These are phyloP conservation scores for Hypoxylon sp. DNA, from an alignment of 2,329 filamentous ascomycete genomes.

Conservation along the genomic window DNA sequence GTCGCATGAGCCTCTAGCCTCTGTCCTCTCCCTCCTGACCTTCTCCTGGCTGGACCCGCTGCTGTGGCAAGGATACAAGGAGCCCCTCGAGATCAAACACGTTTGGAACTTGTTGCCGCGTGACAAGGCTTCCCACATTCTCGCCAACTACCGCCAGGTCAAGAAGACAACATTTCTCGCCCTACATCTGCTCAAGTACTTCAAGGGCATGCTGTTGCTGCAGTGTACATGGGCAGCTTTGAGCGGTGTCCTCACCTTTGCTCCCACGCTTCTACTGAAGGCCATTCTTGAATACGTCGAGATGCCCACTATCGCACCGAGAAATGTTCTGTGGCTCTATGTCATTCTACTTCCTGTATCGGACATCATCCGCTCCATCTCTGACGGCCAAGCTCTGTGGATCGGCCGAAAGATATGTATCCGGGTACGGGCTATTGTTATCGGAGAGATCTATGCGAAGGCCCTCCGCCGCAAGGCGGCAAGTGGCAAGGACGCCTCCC, in stretches of 20 bases:
- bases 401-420: conserved; percentile 95
- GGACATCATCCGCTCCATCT: conserved; percentile 80
- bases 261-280: conserved; percentile 88
- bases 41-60: conserved; percentile 93
- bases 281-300: conserved; percentile 96
- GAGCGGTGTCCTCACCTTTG: conserved; percentile 85
- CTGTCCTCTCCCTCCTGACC: conserved; percentile 84
- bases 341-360: conserved; percentile 89
- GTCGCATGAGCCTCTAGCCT: conserved; percentile 85
- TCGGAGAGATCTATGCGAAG: conserved; percentile 97
- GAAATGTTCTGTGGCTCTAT: conserved; percentile 94
- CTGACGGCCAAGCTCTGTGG: conserved; percentile 88
- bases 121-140: conserved; percentile 84
- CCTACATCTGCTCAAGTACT: conserved; percentile 84
- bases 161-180: conserved; percentile 83
- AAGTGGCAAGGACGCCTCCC: conserved; percentile 74
- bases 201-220: conserved; percentile 75
- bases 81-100: conserved; percentile 80
- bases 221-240: conserved; percentile 84
- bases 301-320: conserved; percentile 74
- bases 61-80: conserved; percentile 86
- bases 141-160: conserved; percentile 83
- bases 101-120: conserved; percentile 92
- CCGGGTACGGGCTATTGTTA: conserved; percentile 89
- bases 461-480: conserved; percentile 90